A percentile compares a stretch with the other conserved stretches of the same genome.
phyloP scores from a whole-genome alignment of 345 rosid species.

The Citrus mangshanensis region DNA sequence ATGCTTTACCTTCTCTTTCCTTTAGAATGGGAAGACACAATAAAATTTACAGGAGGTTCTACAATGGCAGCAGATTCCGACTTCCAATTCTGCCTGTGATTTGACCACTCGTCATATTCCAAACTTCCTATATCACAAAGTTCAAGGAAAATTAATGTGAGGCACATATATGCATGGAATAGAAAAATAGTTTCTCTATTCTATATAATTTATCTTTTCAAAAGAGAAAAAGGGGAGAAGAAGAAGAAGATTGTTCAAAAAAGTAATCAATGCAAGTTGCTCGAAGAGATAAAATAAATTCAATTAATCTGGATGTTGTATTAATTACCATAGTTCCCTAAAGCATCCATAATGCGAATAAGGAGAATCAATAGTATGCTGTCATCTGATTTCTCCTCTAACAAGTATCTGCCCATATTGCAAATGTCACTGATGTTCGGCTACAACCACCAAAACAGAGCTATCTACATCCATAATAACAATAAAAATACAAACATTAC shows the following conservation, averaged over 20 bases:
- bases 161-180: not conserved
- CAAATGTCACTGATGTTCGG: constrained; percentile 23
- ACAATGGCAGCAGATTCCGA: constrained; percentile 92
- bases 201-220: too few relatives aligned
- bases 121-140: constrained; percentile 58
- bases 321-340: constrained; percentile 85
- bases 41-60: constrained; percentile 94
- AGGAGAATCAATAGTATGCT: constrained; percentile 85
- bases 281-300: constrained; percentile 1
- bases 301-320: constrained; percentile 22
- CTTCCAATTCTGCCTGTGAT: constrained; percentile 99
- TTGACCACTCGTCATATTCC: constrained; percentile 96
- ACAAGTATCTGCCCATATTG: constrained; percentile 56
- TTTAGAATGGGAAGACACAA: constrained; percentile 72
- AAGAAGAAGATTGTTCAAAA: not conserved
- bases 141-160: constrained; percentile 6
- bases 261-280: not conserved
- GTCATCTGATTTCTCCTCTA: constrained; percentile 96
- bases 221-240: too few relatives aligned
- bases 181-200: not conserved
- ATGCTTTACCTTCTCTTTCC: constrained; percentile 78
- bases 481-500: constrained; percentile 47
- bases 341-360: constrained; percentile 90
- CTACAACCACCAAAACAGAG: constrained; percentile 1
- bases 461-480: constrained; percentile 6